These are phyloP conservation scores for Hygrocybe coccinea DNA, from an alignment of 768 basidiomycete genomes.

Conservation along the genomic window DNA sequence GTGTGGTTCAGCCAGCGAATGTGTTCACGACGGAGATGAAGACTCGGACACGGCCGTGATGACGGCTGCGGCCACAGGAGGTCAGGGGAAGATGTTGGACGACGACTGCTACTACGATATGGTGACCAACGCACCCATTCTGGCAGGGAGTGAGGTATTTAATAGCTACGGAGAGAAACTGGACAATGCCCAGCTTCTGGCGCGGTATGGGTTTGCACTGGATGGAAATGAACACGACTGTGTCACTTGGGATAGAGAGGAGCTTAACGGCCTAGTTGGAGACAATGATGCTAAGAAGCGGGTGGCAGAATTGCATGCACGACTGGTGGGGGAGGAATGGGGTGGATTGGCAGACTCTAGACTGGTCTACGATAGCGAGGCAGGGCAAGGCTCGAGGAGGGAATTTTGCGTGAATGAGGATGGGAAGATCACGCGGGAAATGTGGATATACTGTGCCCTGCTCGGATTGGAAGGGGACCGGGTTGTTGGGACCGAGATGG, in stretches of 20 bases:
- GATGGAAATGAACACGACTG: conserved; percentile 66
- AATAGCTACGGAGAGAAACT: conserved; percentile 73
- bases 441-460: conserved; percentile 46
- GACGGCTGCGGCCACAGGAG: neutral
- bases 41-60: neutral
- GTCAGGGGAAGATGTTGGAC: conserved; percentile 1
- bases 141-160: conserved; percentile 54
- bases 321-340: neutral
- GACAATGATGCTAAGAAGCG: conserved; percentile 3
- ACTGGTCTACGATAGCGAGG: neutral
- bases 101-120: conserved; percentile 56
- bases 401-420: conserved; percentile 44
- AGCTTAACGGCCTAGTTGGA: conserved; percentile 22
- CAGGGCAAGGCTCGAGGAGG: conserved; percentile 10
- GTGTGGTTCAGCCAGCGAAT: conserved; percentile 66
- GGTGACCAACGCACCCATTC: conserved; percentile 53
- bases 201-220: conserved; percentile 69
- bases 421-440: conserved; percentile 44
- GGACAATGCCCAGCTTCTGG: conserved; percentile 60
- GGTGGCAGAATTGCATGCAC: conserved; percentile 4
- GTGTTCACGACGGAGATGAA: conserved; percentile 54
- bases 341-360: neutral
- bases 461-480: conserved; percentile 7
- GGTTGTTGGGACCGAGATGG: neutral
- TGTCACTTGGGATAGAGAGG: conserved; percentile 39